phyloP scores from a whole-genome alignment of 1,284 basidiomycete species.

The Cryptococcus sp. region DNA sequence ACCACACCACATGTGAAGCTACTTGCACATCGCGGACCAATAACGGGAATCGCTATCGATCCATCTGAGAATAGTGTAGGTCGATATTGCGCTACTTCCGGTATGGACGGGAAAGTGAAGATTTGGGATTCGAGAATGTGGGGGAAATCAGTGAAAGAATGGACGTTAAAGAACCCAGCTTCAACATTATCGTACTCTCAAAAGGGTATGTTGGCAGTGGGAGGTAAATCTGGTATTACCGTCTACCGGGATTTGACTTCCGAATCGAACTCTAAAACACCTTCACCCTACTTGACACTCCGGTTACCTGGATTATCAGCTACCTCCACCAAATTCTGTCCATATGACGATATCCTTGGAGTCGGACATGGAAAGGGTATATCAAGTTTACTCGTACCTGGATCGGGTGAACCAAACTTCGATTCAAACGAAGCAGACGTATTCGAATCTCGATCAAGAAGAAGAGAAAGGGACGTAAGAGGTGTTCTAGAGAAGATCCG shows the following conservation, averaged over 20 bases:
- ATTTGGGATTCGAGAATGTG: conserved; percentile 95
- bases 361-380: conserved; percentile 68
- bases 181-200: conserved; percentile 52
- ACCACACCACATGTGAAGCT: conserved; percentile 86
- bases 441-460: conserved; percentile 75
- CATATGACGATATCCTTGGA: conserved; percentile 87
- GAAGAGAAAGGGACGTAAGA: conserved; percentile 88
- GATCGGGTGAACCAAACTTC: conserved; percentile 89
- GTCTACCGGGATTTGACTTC: conserved; percentile 50
- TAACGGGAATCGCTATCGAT: conserved; percentile 76
- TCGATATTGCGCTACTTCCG: conserved; percentile 84
- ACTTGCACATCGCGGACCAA: conserved; percentile 84
- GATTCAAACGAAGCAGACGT: conserved; percentile 92
- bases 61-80: conserved; percentile 65
- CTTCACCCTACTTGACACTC: conserved; percentile 67
- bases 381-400: conserved; percentile 82
- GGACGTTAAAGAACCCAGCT: conserved; percentile 61
- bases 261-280: conserved; percentile 3
- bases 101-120: conserved; percentile 84
- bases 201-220: conserved; percentile 76
- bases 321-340: conserved; percentile 67
- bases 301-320: conserved; percentile 59
- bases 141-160: conserved; percentile 77
- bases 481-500: conserved; percentile 90
- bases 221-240: conserved; percentile 73